Evolutionary conservation across 192 early-diverging fungal species (phyloP).

Genomic region (Radiomyces spectabilis): DNA sequence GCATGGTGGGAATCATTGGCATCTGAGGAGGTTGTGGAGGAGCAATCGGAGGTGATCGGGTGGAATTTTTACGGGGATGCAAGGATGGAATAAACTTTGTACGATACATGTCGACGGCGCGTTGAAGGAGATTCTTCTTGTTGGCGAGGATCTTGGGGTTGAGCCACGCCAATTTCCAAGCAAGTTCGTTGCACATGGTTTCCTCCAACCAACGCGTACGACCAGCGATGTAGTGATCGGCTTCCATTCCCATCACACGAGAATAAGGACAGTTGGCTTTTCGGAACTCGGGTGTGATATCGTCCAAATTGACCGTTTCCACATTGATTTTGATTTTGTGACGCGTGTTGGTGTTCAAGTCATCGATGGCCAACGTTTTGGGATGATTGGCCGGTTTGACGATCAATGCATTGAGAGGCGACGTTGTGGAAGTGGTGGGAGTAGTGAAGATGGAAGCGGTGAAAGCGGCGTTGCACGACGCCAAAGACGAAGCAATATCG

Average conservation of each 20-base stretch:
- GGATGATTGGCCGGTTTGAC: conserved; percentile 18
- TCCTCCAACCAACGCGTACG: conserved; percentile 27
- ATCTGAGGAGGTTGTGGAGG: background rate
- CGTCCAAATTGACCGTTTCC: conserved; percentile 34
- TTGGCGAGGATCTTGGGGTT: conserved; percentile 25
- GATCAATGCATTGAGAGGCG: conserved; percentile 1
- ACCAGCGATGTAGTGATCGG: conserved; percentile 20
- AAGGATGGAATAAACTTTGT: conserved; percentile 25
- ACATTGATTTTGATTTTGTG: conserved; percentile 42
- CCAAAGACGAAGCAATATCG: background rate
- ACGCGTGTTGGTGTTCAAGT: conserved; percentile 14
- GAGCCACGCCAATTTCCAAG: conserved; percentile 51
- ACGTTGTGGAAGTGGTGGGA: background rate
- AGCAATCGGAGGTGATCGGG: background rate
- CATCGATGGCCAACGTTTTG: conserved; percentile 30
- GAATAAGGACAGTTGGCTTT: conserved; percentile 48
- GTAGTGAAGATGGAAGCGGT: no score
- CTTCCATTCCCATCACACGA: conserved; percentile 19
- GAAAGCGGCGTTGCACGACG: background rate
- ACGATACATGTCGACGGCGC: conserved; percentile 25
- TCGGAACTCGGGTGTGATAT: conserved; percentile 40
- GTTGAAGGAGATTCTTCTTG: conserved; percentile 27
- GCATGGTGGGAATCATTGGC: background rate
- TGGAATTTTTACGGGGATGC: conserved; percentile 16
- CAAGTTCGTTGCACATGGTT: conserved; percentile 47